These are phyloP conservation scores for Pelomyxa schiedti DNA, from an alignment of 78 protist species.

Conservation along the genomic window DNA sequence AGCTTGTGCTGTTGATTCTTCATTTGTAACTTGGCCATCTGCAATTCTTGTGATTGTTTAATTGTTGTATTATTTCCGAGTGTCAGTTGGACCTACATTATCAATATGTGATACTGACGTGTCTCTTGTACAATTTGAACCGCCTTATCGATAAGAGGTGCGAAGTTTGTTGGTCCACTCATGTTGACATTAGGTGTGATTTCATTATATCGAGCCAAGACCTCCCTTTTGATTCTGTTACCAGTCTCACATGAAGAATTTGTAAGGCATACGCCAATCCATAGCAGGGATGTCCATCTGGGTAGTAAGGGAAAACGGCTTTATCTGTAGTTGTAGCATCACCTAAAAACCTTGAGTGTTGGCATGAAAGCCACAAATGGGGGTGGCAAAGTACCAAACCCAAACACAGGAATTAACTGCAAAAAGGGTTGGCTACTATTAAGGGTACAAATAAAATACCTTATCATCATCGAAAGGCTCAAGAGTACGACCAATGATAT, in stretches of 20 bases:
- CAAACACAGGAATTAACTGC: neutral
- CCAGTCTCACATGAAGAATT: no score
- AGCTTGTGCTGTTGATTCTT: constrained; percentile 29
- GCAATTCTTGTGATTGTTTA: constrained; percentile 10
- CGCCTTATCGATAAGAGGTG: constrained; percentile 30
- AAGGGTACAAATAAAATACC: constrained; percentile 34
- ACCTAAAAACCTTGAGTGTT: constrained; percentile 37
- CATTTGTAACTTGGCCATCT: constrained; percentile 42
- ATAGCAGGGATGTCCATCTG: constrained; percentile 31
- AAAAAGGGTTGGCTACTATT: neutral
- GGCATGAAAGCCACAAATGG: neutral
- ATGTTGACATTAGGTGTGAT: constrained; percentile 49
- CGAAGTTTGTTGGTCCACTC: constrained; percentile 73
- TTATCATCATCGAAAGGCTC: constrained; percentile 64
- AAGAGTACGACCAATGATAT: constrained; percentile 48
- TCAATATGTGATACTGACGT: constrained; percentile 34
- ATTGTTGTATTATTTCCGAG: neutral
- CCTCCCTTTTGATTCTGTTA: no score
- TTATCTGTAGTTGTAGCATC: constrained; percentile 39
- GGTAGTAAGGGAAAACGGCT: constrained; percentile 38
- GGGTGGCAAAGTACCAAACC: neutral
- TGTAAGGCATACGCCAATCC: no score
- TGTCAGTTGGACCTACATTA: constrained; percentile 3
- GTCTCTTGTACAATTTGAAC: constrained; percentile 22
- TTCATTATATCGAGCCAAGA: constrained; percentile 32